Evolutionary conservation across 169 alveolate genomes (phyloP).

Genomic region (Plasmodium reichenowi): DNA sequence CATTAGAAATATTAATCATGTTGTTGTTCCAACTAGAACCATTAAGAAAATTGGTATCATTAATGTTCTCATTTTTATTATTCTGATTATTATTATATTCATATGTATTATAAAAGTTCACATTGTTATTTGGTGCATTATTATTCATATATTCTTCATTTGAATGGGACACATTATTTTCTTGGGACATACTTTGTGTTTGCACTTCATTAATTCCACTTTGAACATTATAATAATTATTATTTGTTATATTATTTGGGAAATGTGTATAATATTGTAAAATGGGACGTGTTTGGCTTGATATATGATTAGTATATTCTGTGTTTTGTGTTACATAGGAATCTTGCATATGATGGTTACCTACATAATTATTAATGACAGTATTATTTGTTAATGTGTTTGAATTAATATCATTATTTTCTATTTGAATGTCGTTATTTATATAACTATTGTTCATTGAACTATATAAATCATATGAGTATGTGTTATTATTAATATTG

Average conservation of each 20-base stretch:
- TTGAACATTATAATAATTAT: not conserved
- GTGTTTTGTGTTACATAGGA: not conserved
- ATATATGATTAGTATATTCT: conserved; percentile 4
- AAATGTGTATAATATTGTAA: not conserved
- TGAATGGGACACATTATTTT: too few relatives aligned
- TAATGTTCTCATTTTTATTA: not conserved
- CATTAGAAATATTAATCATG: not conserved
- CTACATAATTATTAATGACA: not conserved
- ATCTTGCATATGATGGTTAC: not conserved
- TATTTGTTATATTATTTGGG: not conserved
- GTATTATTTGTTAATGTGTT: conserved; percentile 8
- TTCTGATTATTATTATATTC: conserved; percentile 4
- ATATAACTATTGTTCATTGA: conserved; percentile 3
- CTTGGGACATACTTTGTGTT: too few relatives aligned
- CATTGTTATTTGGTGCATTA: not conserved
- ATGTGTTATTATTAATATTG: not conserved
- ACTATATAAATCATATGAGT: conserved; percentile 11
- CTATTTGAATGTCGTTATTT: conserved; percentile 28
- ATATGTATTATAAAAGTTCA: not conserved
- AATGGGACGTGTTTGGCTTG: conserved; percentile 3
- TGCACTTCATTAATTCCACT: not conserved
- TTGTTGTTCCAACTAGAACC: not conserved
- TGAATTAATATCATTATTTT: conserved; percentile 2
- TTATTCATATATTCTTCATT: not conserved
- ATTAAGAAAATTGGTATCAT: not conserved